Conservation (phyloP, 345 rosid species). For the Pistacia vera region DNA sequence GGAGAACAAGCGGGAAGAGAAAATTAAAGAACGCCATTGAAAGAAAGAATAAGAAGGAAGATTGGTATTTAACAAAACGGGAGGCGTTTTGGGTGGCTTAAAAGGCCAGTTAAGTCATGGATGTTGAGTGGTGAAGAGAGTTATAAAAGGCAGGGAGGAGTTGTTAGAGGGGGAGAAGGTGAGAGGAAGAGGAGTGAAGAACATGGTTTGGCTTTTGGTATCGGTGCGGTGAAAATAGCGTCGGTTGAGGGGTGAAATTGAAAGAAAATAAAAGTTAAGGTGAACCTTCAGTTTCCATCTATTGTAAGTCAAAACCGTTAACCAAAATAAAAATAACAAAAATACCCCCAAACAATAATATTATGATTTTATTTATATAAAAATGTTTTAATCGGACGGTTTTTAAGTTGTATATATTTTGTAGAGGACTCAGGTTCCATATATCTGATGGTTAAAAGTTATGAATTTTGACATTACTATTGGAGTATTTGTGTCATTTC, state of each 20-base stretch:
- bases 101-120: slow-evolving; percentile 4
- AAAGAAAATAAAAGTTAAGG: background rate
- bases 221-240: slow-evolving; percentile 22
- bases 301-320: too few relatives aligned
- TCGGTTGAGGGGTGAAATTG: slow-evolving; percentile 21
- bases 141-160: background rate
- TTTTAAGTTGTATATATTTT: too few relatives aligned
- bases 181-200: background rate
- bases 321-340: too few relatives aligned
- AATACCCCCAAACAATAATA: too few relatives aligned
- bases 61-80: background rate
- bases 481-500: too few relatives aligned
- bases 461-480: too few relatives aligned
- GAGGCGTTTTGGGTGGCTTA: slow-evolving; percentile 18
- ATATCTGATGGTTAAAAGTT: too few relatives aligned
- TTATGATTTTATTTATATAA: too few relatives aligned
- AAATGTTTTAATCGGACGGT: too few relatives aligned
- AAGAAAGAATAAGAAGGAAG: background rate
- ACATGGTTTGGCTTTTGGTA: background rate
- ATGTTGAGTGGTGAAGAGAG: background rate
- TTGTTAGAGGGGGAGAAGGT: background rate
- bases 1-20: slow-evolving; percentile 1
- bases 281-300: too few relatives aligned
- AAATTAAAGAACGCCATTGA: slow-evolving; percentile 12
- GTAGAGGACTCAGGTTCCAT: too few relatives aligned